Conservation (phyloP, 176 grass and related monocot species). For the Ampelocalamus luodianensis region DNA sequence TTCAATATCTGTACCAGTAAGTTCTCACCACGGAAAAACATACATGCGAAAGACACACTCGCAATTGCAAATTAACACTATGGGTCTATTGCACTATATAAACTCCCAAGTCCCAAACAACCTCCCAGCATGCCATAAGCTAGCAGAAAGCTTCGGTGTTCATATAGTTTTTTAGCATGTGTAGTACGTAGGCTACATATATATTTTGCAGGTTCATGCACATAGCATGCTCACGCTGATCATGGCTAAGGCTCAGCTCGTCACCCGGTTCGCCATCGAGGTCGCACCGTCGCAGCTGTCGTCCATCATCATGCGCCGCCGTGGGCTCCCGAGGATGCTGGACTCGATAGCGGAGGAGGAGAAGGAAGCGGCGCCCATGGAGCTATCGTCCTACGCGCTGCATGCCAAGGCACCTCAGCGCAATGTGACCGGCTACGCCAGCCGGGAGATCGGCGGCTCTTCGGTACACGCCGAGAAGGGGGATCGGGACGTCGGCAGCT, state of each 20-base stretch:
- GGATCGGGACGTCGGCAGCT: not conserved
- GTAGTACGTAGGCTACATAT: not conserved
- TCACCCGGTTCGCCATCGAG: constrained; percentile 30
- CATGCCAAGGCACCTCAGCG: not conserved
- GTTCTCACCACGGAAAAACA: not conserved
- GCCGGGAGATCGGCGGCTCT: not conserved
- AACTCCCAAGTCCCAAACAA: not conserved
- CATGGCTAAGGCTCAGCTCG: constrained; percentile 49
- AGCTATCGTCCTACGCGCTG: constrained; percentile 15
- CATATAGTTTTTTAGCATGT: not conserved
- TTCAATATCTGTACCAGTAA: not conserved
- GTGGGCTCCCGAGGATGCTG: constrained; percentile 15
- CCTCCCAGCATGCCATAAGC: not conserved
- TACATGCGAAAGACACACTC: not conserved
- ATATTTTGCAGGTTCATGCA: not conserved
- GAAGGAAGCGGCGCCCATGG: not conserved
- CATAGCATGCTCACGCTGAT: not conserved
- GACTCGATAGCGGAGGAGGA: constrained; percentile 47
- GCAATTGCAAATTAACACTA: not conserved
- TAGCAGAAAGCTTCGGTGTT: not conserved
- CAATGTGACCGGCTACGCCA: not conserved
- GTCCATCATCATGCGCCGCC: constrained; percentile 31
- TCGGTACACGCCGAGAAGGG: not conserved
- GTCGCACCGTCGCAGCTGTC: constrained; percentile 35
- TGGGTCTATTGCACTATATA: constrained; percentile 15